These are phyloP conservation scores for Pterocarpus santalinus DNA, from an alignment of 306 rosid genomes.

Conservation along the genomic window DNA sequence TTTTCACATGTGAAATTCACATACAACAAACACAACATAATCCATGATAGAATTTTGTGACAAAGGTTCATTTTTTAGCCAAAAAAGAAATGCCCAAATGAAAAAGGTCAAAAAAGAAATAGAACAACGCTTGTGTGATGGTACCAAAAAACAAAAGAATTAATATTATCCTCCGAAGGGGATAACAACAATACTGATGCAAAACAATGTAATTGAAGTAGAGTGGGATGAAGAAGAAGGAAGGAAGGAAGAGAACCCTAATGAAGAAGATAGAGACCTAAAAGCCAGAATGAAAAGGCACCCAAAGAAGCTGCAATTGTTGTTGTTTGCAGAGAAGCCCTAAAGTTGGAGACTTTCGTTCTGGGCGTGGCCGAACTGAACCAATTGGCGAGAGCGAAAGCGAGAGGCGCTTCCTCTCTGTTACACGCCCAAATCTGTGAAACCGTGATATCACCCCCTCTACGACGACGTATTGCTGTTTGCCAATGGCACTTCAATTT, in stretches of 20 bases:
- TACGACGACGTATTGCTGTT: slow-evolving; percentile 46
- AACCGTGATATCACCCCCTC: neutral
- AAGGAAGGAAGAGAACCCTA: slow-evolving; percentile 45
- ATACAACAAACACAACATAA: slow-evolving; percentile 25
- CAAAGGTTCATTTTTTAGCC: neutral
- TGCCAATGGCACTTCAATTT: neutral
- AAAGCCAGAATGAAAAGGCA: slow-evolving; percentile 50
- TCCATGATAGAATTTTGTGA: neutral
- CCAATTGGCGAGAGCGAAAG: slow-evolving; percentile 27
- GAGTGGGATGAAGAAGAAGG: neutral
- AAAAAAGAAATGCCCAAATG: neutral
- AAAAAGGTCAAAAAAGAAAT: neutral
- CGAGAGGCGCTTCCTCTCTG: slow-evolving; percentile 1
- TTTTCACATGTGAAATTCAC: slow-evolving; percentile 6
- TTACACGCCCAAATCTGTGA: slow-evolving; percentile 33
- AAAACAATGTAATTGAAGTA: slow-evolving; percentile 19
- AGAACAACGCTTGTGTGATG: neutral
- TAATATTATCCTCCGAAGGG: neutral
- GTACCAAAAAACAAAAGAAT: neutral
- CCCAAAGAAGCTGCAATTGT: slow-evolving; percentile 12
- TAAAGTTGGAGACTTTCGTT: slow-evolving; percentile 30
- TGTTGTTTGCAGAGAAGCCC: slow-evolving; percentile 12
- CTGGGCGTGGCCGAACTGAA: slow-evolving; percentile 27
- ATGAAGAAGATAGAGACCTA: slow-evolving; percentile 42
- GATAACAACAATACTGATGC: slow-evolving; percentile 24